Evolutionary conservation across 139 green algal genomes (phyloP), one percentile per base, ranked within the genome.

Genomic region (Tetradesmus lagerheimii): DNA sequence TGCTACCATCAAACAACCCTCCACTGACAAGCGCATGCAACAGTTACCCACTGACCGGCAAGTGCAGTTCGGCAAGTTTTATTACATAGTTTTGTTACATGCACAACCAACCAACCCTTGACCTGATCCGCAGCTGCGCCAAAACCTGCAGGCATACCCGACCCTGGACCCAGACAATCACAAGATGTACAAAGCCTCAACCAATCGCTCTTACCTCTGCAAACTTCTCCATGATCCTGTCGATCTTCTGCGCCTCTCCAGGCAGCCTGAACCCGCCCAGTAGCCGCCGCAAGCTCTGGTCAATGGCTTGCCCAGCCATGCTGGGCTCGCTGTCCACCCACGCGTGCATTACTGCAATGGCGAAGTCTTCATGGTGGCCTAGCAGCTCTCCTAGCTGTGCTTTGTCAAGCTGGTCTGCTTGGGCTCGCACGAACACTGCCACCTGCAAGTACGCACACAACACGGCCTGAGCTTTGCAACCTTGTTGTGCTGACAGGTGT

Each of bases 151-250:
- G n/a, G n/a, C n/a, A n/a, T n/a, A n/a, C n/a, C n/a, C n/a, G n/a
- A n/a, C n/a, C n/a, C n/a, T n/a, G n/a, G n/a, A n/a, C n/a, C n/a
- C n/a, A n/a, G n/a, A n/a, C n/a, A n/a, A n/a, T n/a, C n/a, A n/a
- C n/a, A n/a, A n/a, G n/a, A n/a, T n/a, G n/a, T n/a, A n/a, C n/a
- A n/a, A 14, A 8, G 43, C 43, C 43, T 50, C 43, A 50, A 82
- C 11, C 76, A 37, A 84, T 3, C 6, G 37, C 35, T 34, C 45
- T 12, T 34, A 91, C 74, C 79, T 89, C 93, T 27, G 95, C 95
- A 94, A 99, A 98, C 85, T 96, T 96, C 89, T 99, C 97, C 97
- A 99, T 98, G 88, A 99, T 97, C 29, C 97, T 93, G 90, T 99
- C 97, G 41, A 99, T 99, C 93, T 98, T 96, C 92, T 98, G 96